A percentile compares a stretch with the other conserved stretches of the same genome.
phyloP scores from a whole-genome alignment of 257 asterid genomes.

The Ilex asprella region DNA sequence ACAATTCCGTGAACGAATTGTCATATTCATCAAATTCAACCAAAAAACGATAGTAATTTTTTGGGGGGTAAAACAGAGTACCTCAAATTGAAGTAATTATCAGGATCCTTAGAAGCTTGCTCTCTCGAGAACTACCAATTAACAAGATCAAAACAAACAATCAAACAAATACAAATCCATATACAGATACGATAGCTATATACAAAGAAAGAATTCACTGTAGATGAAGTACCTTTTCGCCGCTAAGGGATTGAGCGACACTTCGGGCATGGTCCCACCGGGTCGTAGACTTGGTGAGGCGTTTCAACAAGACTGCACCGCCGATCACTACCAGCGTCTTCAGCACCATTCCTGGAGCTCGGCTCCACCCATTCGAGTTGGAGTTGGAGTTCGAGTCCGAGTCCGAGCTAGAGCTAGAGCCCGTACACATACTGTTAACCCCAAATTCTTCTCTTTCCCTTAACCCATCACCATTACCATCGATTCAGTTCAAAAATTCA shows the following conservation, averaged over 20 bases:
- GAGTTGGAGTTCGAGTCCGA: conserved; percentile 37
- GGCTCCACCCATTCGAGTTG: conserved; percentile 66
- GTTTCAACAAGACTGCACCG: conserved; percentile 82
- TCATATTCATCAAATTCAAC: neutral
- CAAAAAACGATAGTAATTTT: no score
- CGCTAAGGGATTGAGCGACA: conserved; percentile 89
- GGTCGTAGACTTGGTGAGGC: conserved; percentile 91
- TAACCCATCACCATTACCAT: neutral
- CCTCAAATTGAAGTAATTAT: conserved; percentile 95
- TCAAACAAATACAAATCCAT: neutral
- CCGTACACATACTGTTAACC: conserved; percentile 38
- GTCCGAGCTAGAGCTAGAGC: conserved; percentile 44
- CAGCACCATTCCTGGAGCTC: conserved; percentile 67
- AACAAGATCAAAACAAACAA: conserved; percentile 6
- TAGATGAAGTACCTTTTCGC: conserved; percentile 58
- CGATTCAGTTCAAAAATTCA: no score
- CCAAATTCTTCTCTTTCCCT: neutral
- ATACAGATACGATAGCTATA: neutral
- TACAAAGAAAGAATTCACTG: neutral
- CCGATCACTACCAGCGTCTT: conserved; percentile 76
- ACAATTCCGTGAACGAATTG: no score
- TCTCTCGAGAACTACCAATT: conserved; percentile 69
- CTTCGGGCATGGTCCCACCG: conserved; percentile 95
- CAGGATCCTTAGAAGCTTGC: conserved; percentile 96
- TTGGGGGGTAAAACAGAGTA: conserved; percentile 6